Conservation (phyloP, 2,329 filamentous ascomycete species). For the Arthrobotrys conoides region DNA sequence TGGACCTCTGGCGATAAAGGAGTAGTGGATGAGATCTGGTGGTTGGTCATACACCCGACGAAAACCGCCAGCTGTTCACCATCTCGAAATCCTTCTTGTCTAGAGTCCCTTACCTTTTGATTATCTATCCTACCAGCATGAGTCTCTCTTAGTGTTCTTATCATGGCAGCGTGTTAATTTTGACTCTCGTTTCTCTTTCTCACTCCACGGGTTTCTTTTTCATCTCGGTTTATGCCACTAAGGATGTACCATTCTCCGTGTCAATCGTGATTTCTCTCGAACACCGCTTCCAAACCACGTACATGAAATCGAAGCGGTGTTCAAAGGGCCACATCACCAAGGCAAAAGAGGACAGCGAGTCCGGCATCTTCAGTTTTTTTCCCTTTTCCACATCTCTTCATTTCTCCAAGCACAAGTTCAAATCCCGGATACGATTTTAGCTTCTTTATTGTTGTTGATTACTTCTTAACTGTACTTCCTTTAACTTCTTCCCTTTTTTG, state of each 20-base stretch:
- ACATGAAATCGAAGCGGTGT: not conserved
- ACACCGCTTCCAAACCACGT: not conserved
- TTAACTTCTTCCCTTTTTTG: constrained; percentile 1
- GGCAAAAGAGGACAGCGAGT: constrained; percentile 19
- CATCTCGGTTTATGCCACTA: constrained; percentile 5
- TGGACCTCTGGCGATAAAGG: constrained; percentile 62
- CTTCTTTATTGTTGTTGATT: constrained; percentile 17
- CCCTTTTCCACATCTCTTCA: constrained; percentile 1
- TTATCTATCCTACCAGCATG: not conserved
- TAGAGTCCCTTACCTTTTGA: not conserved
- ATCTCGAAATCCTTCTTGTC: not conserved
- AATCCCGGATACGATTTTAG: constrained; percentile 2
- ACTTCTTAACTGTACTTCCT: too few relatives aligned
- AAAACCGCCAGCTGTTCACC: not conserved
- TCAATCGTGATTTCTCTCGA: not conserved
- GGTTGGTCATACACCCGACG: not conserved
- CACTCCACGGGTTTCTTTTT: constrained; percentile 6
- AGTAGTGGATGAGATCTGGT: not conserved
- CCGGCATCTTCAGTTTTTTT: not conserved
- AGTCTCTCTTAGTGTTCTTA: not conserved
- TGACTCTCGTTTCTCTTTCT: constrained; percentile 38
- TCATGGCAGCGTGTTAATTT: not conserved
- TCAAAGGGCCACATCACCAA: not conserved
- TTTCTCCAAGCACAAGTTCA: constrained; percentile 14
- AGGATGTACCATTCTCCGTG: constrained; percentile 20